Base-by-base conservation (phyloP, 768 basidiomycete genomes). In the Saitozyma sp. region DNA sequence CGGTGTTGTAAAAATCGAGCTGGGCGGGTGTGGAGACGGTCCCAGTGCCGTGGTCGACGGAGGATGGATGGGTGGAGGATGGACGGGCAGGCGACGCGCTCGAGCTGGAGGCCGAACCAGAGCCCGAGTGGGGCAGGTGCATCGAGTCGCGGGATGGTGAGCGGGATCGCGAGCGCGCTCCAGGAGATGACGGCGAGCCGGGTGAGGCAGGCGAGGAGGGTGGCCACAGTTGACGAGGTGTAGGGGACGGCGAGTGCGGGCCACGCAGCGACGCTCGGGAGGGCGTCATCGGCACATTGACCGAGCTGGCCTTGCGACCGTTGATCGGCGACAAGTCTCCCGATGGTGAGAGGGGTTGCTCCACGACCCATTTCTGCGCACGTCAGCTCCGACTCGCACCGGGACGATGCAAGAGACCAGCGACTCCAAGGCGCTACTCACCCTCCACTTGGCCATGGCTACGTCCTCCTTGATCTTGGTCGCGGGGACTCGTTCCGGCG, bases 361-460 rank as follows among this genome's bases (percentile, higher is more conserved):
- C 73, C 8, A 69, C 58, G 16, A 67, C 62, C 73, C 73, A 74
- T 74, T 74, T 67, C 73, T 74, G 46, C 16, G 11, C 9, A 9
- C 42, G 45, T 58, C 58, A 62, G 29, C 29, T 29, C 5, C 29
- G 29, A 5, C 29, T 29, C 29, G 29, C 29, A 29, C 29, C 29
- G 29, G 29, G 29, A 5, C 29, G 29, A 29, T 29, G 29, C 29
- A 29, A 29, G 29, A 29, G 29, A 29, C 29, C 29, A 29, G 29
- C 29, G 29, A 29, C 29, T 29, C 29, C 29, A 41, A 8, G 8
- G 9, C 13, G 19, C 2, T 14, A 69, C 73, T 63, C 59, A 74
- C 73, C 58, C 73, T 41, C 73, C 73, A 74, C 57, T 74, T 74
- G 17, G 67, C 65, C 67, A 74, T 59, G 6, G 69, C 73, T 55